Percentiles rank a stretch among this genome's conserved stretches.
Evolutionary conservation across 2,329 filamentous ascomycete genomes (phyloP).

Genomic region (Teratosphaeria gauchensis): DNA sequence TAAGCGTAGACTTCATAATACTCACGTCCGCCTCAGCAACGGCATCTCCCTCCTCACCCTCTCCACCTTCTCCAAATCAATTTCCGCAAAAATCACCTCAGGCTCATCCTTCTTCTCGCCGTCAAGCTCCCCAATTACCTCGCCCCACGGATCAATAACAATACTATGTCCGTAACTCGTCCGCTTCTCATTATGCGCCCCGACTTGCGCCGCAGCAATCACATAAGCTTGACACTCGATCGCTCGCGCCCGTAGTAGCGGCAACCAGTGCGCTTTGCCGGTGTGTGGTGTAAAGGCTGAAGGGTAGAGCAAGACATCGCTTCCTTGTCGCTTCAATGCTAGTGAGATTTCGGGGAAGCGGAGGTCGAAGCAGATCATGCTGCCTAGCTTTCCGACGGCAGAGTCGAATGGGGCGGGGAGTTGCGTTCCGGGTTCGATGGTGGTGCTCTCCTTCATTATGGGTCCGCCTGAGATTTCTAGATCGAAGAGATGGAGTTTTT

Average conservation of each 20-base stretch:
- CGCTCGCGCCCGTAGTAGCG: slow-evolving; percentile 66
- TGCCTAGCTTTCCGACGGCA: slow-evolving; percentile 63
- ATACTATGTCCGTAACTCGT: slow-evolving; percentile 79
- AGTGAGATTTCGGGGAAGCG: slow-evolving; percentile 70
- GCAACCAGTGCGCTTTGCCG: slow-evolving; percentile 77
- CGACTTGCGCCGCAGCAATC: slow-evolving; percentile 73
- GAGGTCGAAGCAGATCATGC: slow-evolving; percentile 84
- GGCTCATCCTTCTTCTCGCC: slow-evolving; percentile 36
- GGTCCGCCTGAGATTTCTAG: slow-evolving; percentile 44
- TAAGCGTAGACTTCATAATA: slow-evolving; percentile 1
- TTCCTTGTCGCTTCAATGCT: slow-evolving; percentile 53
- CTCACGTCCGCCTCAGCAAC: slow-evolving; percentile 27
- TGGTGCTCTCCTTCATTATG: slow-evolving; percentile 52
- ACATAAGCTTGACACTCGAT: slow-evolving; percentile 87
- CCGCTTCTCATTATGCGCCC: slow-evolving; percentile 63
- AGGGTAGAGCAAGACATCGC: slow-evolving; percentile 75
- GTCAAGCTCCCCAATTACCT: slow-evolving; percentile 55
- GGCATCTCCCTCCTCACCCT: slow-evolving; percentile 30
- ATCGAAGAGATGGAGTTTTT: slow-evolving; percentile 90
- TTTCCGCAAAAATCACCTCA: slow-evolving; percentile 32
- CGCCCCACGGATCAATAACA: slow-evolving; percentile 80
- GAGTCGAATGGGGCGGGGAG: slow-evolving; percentile 65
- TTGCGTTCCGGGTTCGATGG: slow-evolving; percentile 56
- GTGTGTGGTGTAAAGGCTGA: slow-evolving; percentile 86
- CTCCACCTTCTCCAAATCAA: slow-evolving; percentile 28